Percentiles rank a stretch among this genome's conserved stretches.
Evolutionary conservation across 2,329 filamentous ascomycete genomes (phyloP).

Genomic region (Exophiala calicioides): DNA sequence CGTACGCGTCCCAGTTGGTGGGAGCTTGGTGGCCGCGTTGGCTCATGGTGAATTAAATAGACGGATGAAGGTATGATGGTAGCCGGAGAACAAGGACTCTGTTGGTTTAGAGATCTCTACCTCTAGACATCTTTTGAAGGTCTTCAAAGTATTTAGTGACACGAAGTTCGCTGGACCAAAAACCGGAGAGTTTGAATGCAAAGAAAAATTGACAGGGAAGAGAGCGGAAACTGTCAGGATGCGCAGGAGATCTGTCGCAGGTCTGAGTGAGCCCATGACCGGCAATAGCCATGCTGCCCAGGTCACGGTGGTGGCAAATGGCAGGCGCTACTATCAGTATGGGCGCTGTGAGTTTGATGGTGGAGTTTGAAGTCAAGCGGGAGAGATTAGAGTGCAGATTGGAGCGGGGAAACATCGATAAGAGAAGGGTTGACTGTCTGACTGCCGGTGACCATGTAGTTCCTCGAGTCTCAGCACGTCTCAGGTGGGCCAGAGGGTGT

Average conservation of each 20-base stretch:
- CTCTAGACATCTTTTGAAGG: not conserved
- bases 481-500: too few relatives aligned
- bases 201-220: conserved; percentile 1
- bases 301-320: not conserved
- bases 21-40: conserved; percentile 26
- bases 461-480: not conserved
- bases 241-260: not conserved
- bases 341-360: not conserved
- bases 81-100: not conserved
- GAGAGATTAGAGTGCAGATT: not conserved
- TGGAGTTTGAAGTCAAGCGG: too few relatives aligned
- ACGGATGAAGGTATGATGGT: not conserved
- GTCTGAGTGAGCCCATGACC: not conserved
- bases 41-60: conserved; percentile 26
- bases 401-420: not conserved
- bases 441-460: not conserved
- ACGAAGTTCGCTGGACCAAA: not conserved
- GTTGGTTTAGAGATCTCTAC: not conserved
- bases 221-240: not conserved
- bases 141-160: not conserved
- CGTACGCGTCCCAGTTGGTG: conserved; percentile 35
- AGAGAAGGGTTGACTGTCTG: not conserved
- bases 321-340: not conserved
- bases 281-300: not conserved
- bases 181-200: not conserved